Evolutionary conservation across 2,329 filamentous ascomycete species (phyloP), one percentile per base, ranked within the genome.

Genomic region (Dothistroma pini): DNA sequence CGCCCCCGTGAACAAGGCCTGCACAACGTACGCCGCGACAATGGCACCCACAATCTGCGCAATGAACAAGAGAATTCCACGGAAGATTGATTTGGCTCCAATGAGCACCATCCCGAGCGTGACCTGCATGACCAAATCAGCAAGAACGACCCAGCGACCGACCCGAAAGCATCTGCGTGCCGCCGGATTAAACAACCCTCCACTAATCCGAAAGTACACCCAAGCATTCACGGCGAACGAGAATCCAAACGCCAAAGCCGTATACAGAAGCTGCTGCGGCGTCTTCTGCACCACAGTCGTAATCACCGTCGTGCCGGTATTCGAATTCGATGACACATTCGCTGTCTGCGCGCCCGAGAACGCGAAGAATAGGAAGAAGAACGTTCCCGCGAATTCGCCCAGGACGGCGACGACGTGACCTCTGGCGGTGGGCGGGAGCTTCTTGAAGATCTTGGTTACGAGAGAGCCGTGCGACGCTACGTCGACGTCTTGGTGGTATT

Each of bases 291-390:
- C 34, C 3, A 38, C 72, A 5, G 63, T 63, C 34, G 74, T 56
- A 16, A 57, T 61, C 12, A 65, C 61, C 31, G 56, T 68, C 35
- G 54, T 12, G 48, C 69, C 68, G 11, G 65, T 16, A 61, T 4
- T 67, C 68, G 8, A 64, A 66, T 54, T 70, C 60, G 56, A 73
- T 65, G 66, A 38, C 34, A 69, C 75, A 65, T 79, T 79, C 16
- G 78, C 77, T 12, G 79, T 76, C 57, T 79, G 77, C 0, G 77
- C 76, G 4, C 76, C 78, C 0, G 72, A 70, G 48, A 80, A 75
- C 16, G 78, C 78, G 57, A 80, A 78, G 71, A 75, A 79, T 34
- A 80, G 71, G 57, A 80, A 80, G 62, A 80, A 74, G 9, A 76
- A 75, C 0, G 77, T 79, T 29, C 77, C 77, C 9, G 78, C 75